Evolutionary conservation across 257 asterid genomes (phyloP).

Genomic region (Echium plantagineum): DNA sequence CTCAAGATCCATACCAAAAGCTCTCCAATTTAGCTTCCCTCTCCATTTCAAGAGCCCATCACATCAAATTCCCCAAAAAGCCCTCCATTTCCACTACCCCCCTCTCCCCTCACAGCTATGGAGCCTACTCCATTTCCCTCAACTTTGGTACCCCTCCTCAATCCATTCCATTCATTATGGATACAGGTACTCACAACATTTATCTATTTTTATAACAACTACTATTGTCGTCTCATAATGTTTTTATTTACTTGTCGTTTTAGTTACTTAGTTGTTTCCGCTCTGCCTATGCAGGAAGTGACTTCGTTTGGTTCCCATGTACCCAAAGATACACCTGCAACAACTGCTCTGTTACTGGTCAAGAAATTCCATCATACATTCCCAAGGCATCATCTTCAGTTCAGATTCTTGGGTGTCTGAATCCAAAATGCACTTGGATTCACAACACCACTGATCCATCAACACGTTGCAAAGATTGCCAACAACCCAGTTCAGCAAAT

Average conservation of each 20-base stretch:
- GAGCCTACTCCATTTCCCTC: constrained; percentile 72
- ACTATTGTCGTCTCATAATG: too few relatives aligned
- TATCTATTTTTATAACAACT: too few relatives aligned
- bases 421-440: constrained; percentile 69
- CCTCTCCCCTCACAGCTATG: constrained; percentile 52
- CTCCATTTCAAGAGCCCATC: constrained; percentile 70
- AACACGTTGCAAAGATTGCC: constrained; percentile 44
- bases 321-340: constrained; percentile 51
- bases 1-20: constrained; percentile 38
- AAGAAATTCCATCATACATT: constrained; percentile 32
- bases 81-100: constrained; percentile 37
- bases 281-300: constrained; percentile 31
- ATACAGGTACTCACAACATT: constrained; percentile 40
- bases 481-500: constrained; percentile 10
- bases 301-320: constrained; percentile 86
- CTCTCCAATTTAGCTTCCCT: constrained; percentile 46
- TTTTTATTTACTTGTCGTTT: too few relatives aligned
- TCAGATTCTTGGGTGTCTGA: constrained; percentile 53
- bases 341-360: constrained; percentile 30
- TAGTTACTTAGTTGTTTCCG: too few relatives aligned
- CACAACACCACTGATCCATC: constrained; percentile 34
- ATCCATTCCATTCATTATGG: constrained; percentile 47
- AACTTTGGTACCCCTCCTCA: constrained; percentile 89
- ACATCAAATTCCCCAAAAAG: constrained; percentile 35
- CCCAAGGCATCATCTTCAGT: constrained; percentile 70